Evolutionary conservation across 768 basidiomycete species (phyloP).

Genomic region (Mycena leptocephala): DNA sequence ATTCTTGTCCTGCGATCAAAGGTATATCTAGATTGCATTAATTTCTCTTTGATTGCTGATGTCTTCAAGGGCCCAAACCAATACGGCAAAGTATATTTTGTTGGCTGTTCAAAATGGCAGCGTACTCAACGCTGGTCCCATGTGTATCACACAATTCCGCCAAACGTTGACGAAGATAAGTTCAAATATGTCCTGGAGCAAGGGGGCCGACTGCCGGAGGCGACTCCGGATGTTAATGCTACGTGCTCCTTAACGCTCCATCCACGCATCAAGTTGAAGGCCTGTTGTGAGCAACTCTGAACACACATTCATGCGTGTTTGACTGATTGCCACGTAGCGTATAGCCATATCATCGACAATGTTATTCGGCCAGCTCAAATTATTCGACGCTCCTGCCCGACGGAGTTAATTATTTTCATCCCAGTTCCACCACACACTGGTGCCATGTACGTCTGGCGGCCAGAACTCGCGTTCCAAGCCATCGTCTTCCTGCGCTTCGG

Average conservation of each 20-base stretch:
- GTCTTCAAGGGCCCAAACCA: not conserved
- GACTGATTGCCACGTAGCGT: too few species aligned
- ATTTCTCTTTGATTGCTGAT: not conserved
- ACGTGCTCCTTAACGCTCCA: conserved; percentile 3
- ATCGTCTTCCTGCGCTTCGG: too few species aligned
- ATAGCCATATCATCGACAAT: too few species aligned
- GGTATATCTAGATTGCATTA: not conserved
- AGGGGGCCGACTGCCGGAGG: not conserved
- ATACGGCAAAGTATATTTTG: conserved; percentile 5
- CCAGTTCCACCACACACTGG: too few species aligned
- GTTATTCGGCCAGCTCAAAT: too few species aligned
- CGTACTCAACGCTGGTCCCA: not conserved
- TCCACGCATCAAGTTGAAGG: not conserved
- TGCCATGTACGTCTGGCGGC: too few species aligned
- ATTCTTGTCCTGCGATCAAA: not conserved
- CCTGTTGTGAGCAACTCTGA: conserved; percentile 3
- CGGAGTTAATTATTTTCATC: too few species aligned
- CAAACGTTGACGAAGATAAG: not conserved
- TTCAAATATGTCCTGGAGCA: conserved; percentile 2
- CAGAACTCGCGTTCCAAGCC: too few species aligned
- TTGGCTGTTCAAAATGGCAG: not conserved
- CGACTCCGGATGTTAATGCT: not conserved
- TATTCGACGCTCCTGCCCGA: too few species aligned
- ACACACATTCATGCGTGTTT: too few species aligned
- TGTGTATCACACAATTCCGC: not conserved